Conservation (phyloP, 257 asterid species). For the Rauvolfia tetraphylla region DNA sequence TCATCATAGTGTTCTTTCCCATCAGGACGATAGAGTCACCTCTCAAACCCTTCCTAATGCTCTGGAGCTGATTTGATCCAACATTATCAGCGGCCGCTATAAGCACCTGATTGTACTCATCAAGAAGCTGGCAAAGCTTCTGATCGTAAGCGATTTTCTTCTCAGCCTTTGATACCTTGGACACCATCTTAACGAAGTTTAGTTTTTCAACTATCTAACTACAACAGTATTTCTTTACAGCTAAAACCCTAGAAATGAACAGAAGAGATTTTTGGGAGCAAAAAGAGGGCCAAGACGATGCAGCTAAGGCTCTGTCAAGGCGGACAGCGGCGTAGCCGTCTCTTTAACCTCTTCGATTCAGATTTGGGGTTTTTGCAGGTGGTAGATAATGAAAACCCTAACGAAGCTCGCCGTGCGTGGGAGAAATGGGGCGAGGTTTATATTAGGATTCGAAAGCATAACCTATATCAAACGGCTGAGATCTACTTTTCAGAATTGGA, state of each 20-base stretch:
- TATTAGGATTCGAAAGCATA: slow-evolving; percentile 2
- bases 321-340: slow-evolving; percentile 81
- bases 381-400: slow-evolving; percentile 6
- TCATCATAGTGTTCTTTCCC: slow-evolving; percentile 99
- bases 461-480: slow-evolving; percentile 42
- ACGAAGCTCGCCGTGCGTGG: neutral
- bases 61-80: slow-evolving; percentile 85
- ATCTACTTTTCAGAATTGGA: slow-evolving; percentile 1
- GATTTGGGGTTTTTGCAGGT: slow-evolving; percentile 11
- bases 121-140: slow-evolving; percentile 76
- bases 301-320: slow-evolving; percentile 54
- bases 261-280: slow-evolving; percentile 35
- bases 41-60: slow-evolving; percentile 64
- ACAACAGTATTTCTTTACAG: neutral
- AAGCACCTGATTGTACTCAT: slow-evolving; percentile 72
- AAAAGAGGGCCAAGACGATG: slow-evolving; percentile 79
- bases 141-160: slow-evolving; percentile 76
- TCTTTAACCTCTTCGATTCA: slow-evolving; percentile 63
- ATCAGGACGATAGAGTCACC: slow-evolving; percentile 84
- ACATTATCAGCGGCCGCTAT: slow-evolving; percentile 81
- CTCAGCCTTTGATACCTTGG: slow-evolving; percentile 57
- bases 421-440: neutral
- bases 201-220: neutral
- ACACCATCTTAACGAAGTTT: slow-evolving; percentile 45
- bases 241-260: slow-evolving; percentile 38